Conservation (phyloP, 2,329 filamentous ascomycete genomes). For the Hypoxylon sp. region DNA sequence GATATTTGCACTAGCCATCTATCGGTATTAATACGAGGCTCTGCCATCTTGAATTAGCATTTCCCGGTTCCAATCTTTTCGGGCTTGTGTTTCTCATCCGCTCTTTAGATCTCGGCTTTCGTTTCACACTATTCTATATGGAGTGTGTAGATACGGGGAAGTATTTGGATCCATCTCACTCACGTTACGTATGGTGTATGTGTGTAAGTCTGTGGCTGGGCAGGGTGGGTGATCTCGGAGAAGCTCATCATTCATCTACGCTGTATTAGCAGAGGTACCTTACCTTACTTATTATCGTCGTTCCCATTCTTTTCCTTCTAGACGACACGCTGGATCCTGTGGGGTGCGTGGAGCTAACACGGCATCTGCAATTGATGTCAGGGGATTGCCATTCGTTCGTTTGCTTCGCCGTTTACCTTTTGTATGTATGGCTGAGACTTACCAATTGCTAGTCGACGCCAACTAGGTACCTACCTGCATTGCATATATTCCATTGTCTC, state of each 20-base stretch:
- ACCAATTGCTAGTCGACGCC: conserved; percentile 15
- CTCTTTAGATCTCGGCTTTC: too few relatives aligned
- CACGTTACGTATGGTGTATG: too few relatives aligned
- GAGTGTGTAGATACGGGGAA: too few relatives aligned
- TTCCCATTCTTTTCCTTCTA: conserved; percentile 6
- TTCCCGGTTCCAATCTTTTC: conserved; percentile 7
- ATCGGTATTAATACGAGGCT: conserved; percentile 5
- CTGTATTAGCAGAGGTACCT: too few relatives aligned
- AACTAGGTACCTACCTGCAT: conserved; percentile 9
- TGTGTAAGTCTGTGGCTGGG: too few relatives aligned
- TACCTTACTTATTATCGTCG: conserved; percentile 1
- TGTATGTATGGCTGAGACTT: too few relatives aligned
- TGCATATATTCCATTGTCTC: conserved; percentile 13
- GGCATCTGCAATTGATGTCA: conserved; percentile 15
- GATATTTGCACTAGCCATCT: conserved; percentile 2
- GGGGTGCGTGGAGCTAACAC: conserved; percentile 28
- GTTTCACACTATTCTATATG: conserved; percentile 12
- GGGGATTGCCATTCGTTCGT: conserved; percentile 15
- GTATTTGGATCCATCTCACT: too few relatives aligned
- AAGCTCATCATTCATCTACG: too few relatives aligned
- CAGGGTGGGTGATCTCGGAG: too few relatives aligned
- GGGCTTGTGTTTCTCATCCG: conserved; percentile 9
- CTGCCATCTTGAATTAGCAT: conserved; percentile 1
- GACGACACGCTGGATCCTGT: conserved; percentile 9
- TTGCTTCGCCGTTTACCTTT: too few relatives aligned